Evolutionary conservation across 805 yeast species (phyloP), one percentile per base, ranked within the genome.

Genomic region (Zygosaccharomyces siamensis): DNA sequence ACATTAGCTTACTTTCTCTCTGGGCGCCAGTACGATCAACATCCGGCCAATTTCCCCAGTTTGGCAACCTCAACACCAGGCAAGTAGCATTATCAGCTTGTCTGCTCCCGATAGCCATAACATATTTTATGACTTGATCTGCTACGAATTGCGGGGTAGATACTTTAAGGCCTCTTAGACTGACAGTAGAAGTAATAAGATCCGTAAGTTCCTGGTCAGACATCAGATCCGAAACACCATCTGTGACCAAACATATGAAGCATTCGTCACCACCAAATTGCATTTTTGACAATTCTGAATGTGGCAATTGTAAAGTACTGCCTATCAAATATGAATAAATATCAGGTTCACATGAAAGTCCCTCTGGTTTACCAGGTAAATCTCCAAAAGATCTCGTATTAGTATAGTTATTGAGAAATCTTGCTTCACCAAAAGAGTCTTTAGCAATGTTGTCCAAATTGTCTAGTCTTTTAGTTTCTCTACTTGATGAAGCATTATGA

Each of bases 371-470:
- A 46, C 82, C 95, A 23, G 75, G 72, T 12, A 83, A 60, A 68
- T 93, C 99, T 36, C 99, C 99, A 74, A 93, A 93, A 1, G 97
- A 76, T 55, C 99, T 76, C 1, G 99, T 93, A 61, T 93, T 93
- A 20, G 97, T 96, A 62, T 82, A 84, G 54, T 81, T 77, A 32
- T 86, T 78, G 48, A 79, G 59, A 59, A 83, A 90, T 49, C 98
- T 65, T 61, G 86, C 88, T 60, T 89, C 95, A 5, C 99, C 99
- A 71, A 90, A 92, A 3, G 97, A 84, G 64, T 92, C 98, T 5
- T 86, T 81, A 61, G 84, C 78, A 49, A 83, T 72, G 33, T 80
- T 81, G 5, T 84, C 72, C 57, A 75, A 85, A 52, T 79, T 77
- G 24, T 85, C 74, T 39, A 93, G 70, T 50, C 99, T 72, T 44